Conservation (phyloP, 352 stramenopile species). For the Globisporangium canariense region DNA sequence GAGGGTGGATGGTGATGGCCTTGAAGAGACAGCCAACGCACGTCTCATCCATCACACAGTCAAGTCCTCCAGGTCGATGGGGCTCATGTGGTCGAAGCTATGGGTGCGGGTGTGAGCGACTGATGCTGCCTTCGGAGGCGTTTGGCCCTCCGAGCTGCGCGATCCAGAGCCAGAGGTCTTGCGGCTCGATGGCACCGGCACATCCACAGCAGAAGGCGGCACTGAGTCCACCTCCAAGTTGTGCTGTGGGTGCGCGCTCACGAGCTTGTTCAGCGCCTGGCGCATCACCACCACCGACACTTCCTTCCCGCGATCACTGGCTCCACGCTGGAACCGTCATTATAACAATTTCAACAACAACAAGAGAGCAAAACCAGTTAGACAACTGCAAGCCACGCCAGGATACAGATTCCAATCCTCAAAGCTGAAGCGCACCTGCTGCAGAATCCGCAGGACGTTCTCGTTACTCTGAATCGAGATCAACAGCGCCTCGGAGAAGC, state of each 20-base stretch:
- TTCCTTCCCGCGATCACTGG: constrained; percentile 57
- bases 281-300: constrained; percentile 61
- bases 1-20: background rate
- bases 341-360: background rate
- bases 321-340: constrained; percentile 32
- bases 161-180: constrained; percentile 15
- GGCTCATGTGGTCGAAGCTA: constrained; percentile 20
- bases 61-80: constrained; percentile 25
- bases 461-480: constrained; percentile 84
- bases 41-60: constrained; percentile 18
- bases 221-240: constrained; percentile 61
- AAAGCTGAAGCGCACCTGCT: constrained; percentile 31
- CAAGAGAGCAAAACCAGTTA: background rate
- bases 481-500: constrained; percentile 70
- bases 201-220: constrained; percentile 14
- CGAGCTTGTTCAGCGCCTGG: constrained; percentile 71
- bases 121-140: constrained; percentile 7
- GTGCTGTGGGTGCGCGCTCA: constrained; percentile 70
- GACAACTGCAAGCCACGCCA: background rate
- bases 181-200: constrained; percentile 22
- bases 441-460: constrained; percentile 74
- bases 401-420: background rate
- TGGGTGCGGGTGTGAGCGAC: constrained; percentile 7
- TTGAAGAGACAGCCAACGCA: background rate
- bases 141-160: constrained; percentile 12